These are phyloP conservation scores for Aureobasidium leucospermi DNA, from an alignment of 2,329 filamentous ascomycete species.

Conservation along the genomic window DNA sequence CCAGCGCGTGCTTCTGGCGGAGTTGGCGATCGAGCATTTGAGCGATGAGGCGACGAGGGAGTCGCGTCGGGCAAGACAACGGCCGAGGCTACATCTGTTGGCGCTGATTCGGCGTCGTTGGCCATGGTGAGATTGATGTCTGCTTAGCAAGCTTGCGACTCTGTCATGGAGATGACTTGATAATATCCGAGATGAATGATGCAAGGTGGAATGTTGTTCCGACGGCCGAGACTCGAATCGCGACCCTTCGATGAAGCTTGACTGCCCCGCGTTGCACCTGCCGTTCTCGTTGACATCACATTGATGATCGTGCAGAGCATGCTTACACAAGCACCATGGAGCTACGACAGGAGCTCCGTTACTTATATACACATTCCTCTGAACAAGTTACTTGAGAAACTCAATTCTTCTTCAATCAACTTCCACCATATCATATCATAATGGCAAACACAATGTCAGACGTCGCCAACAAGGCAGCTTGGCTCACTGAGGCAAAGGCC, in stretches of 20 bases:
- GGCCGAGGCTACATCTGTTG: slow-evolving; percentile 1
- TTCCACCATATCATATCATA: neutral
- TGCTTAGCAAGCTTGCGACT: neutral
- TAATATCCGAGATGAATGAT: neutral
- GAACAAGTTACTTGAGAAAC: too few species aligned
- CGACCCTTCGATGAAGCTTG: neutral
- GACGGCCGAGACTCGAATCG: neutral
- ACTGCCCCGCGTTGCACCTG: neutral
- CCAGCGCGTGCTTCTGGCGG: neutral
- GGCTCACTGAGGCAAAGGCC: slow-evolving; percentile 14
- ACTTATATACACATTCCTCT: neutral
- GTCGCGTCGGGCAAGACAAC: slow-evolving; percentile 6
- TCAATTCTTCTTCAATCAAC: neutral
- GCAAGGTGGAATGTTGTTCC: neutral
- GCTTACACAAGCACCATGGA: neutral
- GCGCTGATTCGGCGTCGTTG: neutral
- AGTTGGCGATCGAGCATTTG: neutral
- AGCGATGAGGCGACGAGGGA: slow-evolving; percentile 1
- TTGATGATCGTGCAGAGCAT: neutral
- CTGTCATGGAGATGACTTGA: neutral
- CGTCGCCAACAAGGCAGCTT: slow-evolving; percentile 16
- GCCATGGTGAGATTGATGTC: neutral
- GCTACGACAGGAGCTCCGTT: neutral
- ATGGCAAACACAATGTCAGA: slow-evolving; percentile 13
- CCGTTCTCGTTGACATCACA: neutral